These are phyloP conservation scores for Trichophyton schoenleinii DNA, from an alignment of 2,329 filamentous ascomycete species.

Conservation along the genomic window DNA sequence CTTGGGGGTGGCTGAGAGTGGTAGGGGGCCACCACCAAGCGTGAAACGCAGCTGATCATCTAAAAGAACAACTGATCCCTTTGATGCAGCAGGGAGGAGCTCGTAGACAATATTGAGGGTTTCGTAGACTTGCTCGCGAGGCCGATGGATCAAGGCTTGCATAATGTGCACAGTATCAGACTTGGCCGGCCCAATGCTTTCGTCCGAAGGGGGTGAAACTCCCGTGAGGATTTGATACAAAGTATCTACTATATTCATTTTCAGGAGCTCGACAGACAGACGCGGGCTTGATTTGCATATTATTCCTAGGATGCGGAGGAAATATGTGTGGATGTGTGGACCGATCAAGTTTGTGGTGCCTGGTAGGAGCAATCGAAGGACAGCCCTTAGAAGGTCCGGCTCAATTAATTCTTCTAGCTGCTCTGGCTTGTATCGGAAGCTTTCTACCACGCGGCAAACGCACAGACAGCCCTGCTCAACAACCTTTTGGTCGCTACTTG, in stretches of 20 bases:
- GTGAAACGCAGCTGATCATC: slow-evolving; percentile 36
- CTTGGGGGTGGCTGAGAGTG: slow-evolving; percentile 20
- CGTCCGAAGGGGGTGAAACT: slow-evolving; percentile 74
- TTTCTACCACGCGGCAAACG: slow-evolving; percentile 90
- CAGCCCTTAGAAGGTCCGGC: slow-evolving; percentile 68
- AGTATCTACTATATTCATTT: slow-evolving; percentile 94
- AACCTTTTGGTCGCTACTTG: slow-evolving; percentile 88
- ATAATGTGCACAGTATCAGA: slow-evolving; percentile 96
- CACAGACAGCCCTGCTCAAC: slow-evolving; percentile 94
- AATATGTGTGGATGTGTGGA: slow-evolving; percentile 89
- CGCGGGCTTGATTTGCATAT: slow-evolving; percentile 78
- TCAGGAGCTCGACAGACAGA: slow-evolving; percentile 79
- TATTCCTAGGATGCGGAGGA: slow-evolving; percentile 80
- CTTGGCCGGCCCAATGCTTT: slow-evolving; percentile 51
- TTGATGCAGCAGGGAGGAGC: slow-evolving; percentile 63
- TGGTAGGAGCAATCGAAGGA: slow-evolving; percentile 76
- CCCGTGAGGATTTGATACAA: slow-evolving; percentile 95
- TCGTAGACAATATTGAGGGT: slow-evolving; percentile 97
- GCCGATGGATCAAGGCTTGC: slow-evolving; percentile 93
- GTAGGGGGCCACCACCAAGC: slow-evolving; percentile 35
- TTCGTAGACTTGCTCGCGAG: slow-evolving; percentile 90
- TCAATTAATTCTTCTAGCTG: slow-evolving; percentile 90
- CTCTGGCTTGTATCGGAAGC: slow-evolving; percentile 76
- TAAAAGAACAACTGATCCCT: slow-evolving; percentile 40
- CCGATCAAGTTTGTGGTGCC: slow-evolving; percentile 93